Evolutionary conservation across 176 grass and related monocot species (phyloP).

Genomic region (Avena atlantica): DNA sequence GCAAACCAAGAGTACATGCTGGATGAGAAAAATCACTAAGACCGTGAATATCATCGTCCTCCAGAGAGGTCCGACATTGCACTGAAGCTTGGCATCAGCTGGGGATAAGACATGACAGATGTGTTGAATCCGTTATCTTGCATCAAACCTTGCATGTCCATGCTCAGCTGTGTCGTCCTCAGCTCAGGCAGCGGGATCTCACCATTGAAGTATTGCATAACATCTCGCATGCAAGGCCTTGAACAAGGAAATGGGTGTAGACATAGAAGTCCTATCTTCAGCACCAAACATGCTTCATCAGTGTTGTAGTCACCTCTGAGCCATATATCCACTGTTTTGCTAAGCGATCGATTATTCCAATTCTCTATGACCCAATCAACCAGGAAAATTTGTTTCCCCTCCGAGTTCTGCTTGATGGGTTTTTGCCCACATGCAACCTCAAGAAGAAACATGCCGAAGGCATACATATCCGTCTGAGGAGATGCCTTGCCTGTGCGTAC

Average conservation of each 20-base stretch:
- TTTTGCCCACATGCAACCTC: not conserved
- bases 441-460: conserved; percentile 23
- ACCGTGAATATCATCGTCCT: not conserved
- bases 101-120: conserved; percentile 18
- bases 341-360: not conserved
- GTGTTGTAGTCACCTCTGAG: not conserved
- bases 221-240: not conserved
- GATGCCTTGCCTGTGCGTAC: not conserved
- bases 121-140: not conserved
- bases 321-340: not conserved
- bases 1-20: not conserved
- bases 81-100: not conserved
- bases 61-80: conserved; percentile 1
- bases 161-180: conserved; percentile 6
- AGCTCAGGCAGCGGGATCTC: not conserved
- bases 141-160: conserved; percentile 16
- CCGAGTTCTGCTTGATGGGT: not conserved
- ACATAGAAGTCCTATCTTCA: conserved; percentile 9
- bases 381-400: not conserved
- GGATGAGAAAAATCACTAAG: not conserved
- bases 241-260: conserved; percentile 4
- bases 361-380: conserved; percentile 14
- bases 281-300: not conserved
- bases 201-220: conserved; percentile 2
- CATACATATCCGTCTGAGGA: not conserved